Evolutionary conservation across 2,329 filamentous ascomycete species (phyloP), one percentile per base, ranked within the genome.

Genomic region (Fusarium nurragi): DNA sequence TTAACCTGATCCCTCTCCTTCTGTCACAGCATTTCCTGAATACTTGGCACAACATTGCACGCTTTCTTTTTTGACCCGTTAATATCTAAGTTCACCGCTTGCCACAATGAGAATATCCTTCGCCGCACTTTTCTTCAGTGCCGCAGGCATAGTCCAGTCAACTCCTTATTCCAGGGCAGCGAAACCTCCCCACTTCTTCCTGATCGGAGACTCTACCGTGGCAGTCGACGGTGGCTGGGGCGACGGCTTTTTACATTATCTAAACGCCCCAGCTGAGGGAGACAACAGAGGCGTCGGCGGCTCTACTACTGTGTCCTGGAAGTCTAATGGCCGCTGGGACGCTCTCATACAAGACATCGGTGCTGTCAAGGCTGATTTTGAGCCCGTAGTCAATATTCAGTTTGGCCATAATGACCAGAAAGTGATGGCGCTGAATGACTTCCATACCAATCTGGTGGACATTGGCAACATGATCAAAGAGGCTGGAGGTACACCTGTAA

Each of bases 381-480:
- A 60, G 14, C 56, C 54, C 0, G 39, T 60, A 0, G 54, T 60
- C 2, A 54, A 54, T 0, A 54, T 60, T 4, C 54, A 60, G 1
- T 60, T 60, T 10, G 56, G 56, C 0, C 56, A 60, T 6, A 60
- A 60, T 16, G 56, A 60, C 1, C 56, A 60, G 3, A 60, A 60
- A 2, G 39, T 60, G 0, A 60, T 60, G 55, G 16, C 43, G 0
- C 1, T 60, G 0, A 23, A 46, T 5, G 23, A 30, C 1, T 60
- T 60, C 3, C 55, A 37, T 21, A 2, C 54, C 0, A 60, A 60
- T 0, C 3, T 60, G 0, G 39, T 54, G 2, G n/a, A 28, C 1
- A 60, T 60, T 10, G 56, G 56, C 0, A 60, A 53, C 3, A 9
- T 40, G 8, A 60, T 60, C 4, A 60, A 32, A 4, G 23, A 36